Conservation (phyloP, 2,329 filamentous ascomycete genomes). For the Proliferodiscus dingleyae region DNA sequence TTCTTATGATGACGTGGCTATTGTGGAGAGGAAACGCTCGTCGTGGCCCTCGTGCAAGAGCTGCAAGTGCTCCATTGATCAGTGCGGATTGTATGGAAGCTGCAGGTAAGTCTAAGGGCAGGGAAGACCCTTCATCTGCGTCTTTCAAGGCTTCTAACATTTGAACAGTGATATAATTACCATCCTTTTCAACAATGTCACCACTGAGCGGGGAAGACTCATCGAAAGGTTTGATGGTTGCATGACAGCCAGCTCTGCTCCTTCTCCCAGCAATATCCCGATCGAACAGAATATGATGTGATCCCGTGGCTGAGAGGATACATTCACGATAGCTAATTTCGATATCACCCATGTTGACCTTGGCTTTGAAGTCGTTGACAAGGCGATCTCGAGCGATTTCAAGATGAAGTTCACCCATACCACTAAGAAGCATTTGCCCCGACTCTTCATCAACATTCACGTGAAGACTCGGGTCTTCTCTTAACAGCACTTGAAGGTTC, state of each 20-base stretch:
- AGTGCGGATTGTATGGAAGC: constrained; percentile 49
- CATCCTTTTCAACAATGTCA: constrained; percentile 53
- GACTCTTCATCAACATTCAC: constrained; percentile 83
- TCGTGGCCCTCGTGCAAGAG: constrained; percentile 77
- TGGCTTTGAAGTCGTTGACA: constrained; percentile 83
- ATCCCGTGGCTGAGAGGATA: constrained; percentile 51
- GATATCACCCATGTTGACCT: constrained; percentile 79
- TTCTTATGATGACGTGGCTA: constrained; percentile 63
- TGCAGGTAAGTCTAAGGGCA: constrained; percentile 50
- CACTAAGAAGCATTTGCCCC: constrained; percentile 86
- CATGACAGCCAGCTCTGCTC: constrained; percentile 73
- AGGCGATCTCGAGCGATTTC: constrained; percentile 89
- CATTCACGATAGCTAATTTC: constrained; percentile 94
- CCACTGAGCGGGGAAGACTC: constrained; percentile 35
- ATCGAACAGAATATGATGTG: constrained; percentile 65
- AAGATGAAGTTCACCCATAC: constrained; percentile 94
- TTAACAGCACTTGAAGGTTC: constrained; percentile 69
- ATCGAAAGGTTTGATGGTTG: constrained; percentile 57
- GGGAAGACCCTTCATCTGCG: constrained; percentile 34
- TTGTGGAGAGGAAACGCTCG: constrained; percentile 76
- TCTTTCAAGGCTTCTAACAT: constrained; percentile 35
- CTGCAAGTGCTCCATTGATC: constrained; percentile 75
- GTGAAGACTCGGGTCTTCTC: constrained; percentile 89
- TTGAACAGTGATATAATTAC: constrained; percentile 61
- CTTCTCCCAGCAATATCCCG: constrained; percentile 74